Evolutionary conservation across 345 rosid genomes (phyloP), one percentile per base, ranked within the genome.

Genomic region (Rhizophora mangle): DNA sequence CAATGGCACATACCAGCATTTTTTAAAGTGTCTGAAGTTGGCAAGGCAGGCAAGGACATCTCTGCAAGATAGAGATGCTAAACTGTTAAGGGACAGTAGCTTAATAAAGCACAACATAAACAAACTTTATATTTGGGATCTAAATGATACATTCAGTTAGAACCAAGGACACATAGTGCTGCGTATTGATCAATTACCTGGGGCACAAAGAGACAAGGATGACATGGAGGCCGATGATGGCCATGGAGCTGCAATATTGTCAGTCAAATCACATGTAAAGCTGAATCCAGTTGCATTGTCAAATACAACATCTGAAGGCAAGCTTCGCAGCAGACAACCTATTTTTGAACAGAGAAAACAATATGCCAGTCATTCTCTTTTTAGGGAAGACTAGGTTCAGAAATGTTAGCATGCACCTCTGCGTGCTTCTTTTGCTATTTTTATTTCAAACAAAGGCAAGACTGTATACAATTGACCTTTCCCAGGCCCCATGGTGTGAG

Each of bases 211-310:
- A 47, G 99, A 92, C 76, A 90, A 36, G 31, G 97, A 82, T 69
- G 97, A 78, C 81, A 90, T 71, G 63, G 96, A 85, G 22, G 97
- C 86, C 18, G 98, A 92, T 56, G 86, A 80, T 63, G 99, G 99
- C 99, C 99, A 95, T 46, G 99, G 99, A 53, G 99, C 99, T 21
- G 81, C 96, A 62, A 90, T 92, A 78, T 95, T 95, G 79, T 95
- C 99, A 46, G 88, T 86, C 81, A 95, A 79, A 82, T 95, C 99
- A 64, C 97, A 95, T n/a, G 93, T 87, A 82, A 95, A 88, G 73
- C 96, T 88, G 83, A 80, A 87, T 59, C 97, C 99, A 27, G 97
- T 87, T 43, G 84, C 68, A 76, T 90, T 95, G 82, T 95, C 99
- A 74, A 88, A 79, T 65, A 86, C 74, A 78, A 92, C 81, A 84